Evolutionary conservation across 208 protist species (phyloP).

Genomic region (Phytomonas sp.): DNA sequence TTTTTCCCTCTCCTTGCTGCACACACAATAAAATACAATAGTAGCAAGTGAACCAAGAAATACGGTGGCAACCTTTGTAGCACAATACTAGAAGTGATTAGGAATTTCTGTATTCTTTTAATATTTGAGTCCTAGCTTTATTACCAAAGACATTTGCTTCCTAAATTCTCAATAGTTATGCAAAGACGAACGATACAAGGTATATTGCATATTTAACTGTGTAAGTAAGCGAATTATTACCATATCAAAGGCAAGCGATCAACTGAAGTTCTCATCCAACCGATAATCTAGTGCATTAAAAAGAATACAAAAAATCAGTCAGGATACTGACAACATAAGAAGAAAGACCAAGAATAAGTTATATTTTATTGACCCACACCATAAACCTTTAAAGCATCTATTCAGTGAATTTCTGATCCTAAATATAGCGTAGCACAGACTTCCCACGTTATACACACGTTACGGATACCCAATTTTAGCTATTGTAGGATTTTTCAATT

Average conservation of each 20-base stretch:
- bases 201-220: background rate
- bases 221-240: background rate
- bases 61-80: background rate
- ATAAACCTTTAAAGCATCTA: background rate
- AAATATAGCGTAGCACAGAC: background rate
- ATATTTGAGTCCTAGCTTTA: constrained; percentile 3
- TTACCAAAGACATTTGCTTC: constrained; percentile 11
- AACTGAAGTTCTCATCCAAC: background rate
- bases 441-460: background rate
- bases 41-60: background rate
- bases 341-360: background rate
- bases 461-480: background rate
- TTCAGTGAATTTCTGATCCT: background rate
- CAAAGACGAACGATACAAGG: constrained; percentile 1
- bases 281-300: background rate
- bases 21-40: background rate
- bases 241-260: background rate
- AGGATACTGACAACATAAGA: background rate
- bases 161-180: background rate
- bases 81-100: background rate
- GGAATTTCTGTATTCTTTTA: constrained; percentile 4
- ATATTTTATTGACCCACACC: background rate
- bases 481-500: constrained; percentile 2
- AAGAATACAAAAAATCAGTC: background rate
- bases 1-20: constrained; percentile 10